Percentiles rank a stretch among this genome's conserved stretches.
These are phyloP conservation scores for Erysimum cheiranthoides DNA, from an alignment of 345 rosid species.

Conservation along the genomic window DNA sequence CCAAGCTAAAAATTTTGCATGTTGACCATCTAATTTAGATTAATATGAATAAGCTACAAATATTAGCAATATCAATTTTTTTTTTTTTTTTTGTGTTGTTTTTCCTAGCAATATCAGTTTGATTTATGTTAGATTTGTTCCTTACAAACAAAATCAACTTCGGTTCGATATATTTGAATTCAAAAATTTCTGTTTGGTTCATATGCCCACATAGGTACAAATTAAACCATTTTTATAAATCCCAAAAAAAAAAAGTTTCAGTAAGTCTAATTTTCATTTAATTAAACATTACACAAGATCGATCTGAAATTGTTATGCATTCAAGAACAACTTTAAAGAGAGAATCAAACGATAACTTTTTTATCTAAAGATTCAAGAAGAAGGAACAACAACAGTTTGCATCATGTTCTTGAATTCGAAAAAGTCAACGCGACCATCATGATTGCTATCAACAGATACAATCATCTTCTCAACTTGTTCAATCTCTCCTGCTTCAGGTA, in stretches of 20 bases:
- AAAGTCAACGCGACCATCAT: conserved; percentile 90
- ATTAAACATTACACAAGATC: conserved; percentile 13
- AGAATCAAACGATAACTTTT: neutral
- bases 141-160: no score
- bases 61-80: no score
- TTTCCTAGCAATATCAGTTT: no score
- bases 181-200: no score
- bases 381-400: conserved; percentile 58
- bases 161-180: no score
- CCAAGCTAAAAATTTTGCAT: no score
- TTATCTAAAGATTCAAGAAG: conserved; percentile 41
- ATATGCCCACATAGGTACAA: no score
- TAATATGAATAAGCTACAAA: no score
- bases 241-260: neutral
- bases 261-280: neutral
- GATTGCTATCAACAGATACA: conserved; percentile 71
- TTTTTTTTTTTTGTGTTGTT: no score
- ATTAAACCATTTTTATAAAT: no score
- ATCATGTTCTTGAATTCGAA: conserved; percentile 92
- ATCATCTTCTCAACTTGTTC: conserved; percentile 82
- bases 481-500: conserved; percentile 71
- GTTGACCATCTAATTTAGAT: no score
- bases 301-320: conserved; percentile 6
- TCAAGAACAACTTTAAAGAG: conserved; percentile 3
- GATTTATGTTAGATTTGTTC: no score